Percentiles rank a stretch among this genome's conserved stretches.
Conservation (phyloP, 192 early-diverging fungal genomes). For the Mortierella antarctica region DNA sequence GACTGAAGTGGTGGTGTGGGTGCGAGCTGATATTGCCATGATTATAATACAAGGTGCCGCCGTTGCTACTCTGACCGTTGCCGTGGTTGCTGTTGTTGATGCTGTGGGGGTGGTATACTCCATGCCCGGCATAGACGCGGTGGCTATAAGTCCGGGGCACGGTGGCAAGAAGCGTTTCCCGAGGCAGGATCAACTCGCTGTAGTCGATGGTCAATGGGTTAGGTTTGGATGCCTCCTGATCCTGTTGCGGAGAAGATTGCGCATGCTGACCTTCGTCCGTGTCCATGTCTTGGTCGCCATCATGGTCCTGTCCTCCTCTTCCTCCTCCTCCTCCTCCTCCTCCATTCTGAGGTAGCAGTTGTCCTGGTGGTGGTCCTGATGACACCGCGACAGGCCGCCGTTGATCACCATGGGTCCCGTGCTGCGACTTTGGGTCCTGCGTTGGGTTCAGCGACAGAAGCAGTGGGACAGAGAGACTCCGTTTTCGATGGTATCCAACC, state of each 20-base stretch:
- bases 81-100: background rate
- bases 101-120: background rate
- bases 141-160: slow-evolving; percentile 13
- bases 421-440: background rate
- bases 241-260: background rate
- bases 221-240: background rate
- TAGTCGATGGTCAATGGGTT: slow-evolving; percentile 3
- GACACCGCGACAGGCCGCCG: no score
- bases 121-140: background rate
- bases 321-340: background rate
- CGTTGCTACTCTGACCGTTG: background rate
- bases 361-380: no score
- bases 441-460: slow-evolving; percentile 1
- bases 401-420: no score
- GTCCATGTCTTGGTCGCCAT: slow-evolving; percentile 27
- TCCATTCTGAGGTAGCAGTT: background rate
- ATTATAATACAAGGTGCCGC: background rate
- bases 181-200: slow-evolving; percentile 4
- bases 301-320: slow-evolving; percentile 2
- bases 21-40: background rate
- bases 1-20: background rate
- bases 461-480: slow-evolving; percentile 38
- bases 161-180: slow-evolving; percentile 10
- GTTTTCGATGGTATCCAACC: slow-evolving; percentile 16
- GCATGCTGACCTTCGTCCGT: slow-evolving; percentile 2